Percentiles rank a stretch among this genome's conserved stretches.
These are phyloP conservation scores for Ceratocystis colombiana DNA, from an alignment of 2,329 filamentous ascomycete species.

Conservation along the genomic window DNA sequence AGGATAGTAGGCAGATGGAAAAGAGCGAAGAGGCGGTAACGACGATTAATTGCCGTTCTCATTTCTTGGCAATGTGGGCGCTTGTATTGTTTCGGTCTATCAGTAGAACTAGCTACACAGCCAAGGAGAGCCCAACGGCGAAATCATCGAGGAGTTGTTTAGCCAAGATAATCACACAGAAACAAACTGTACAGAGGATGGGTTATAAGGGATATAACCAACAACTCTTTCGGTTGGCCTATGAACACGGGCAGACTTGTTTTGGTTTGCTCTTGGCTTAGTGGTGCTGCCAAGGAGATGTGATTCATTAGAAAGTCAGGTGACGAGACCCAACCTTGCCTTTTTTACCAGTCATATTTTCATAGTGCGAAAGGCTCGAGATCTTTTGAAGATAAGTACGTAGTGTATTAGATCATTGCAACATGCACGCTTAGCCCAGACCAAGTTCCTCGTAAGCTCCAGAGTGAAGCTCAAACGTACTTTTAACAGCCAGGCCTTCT, in stretches of 20 bases:
- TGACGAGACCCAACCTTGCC: constrained; percentile 7
- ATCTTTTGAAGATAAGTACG: no score
- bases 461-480: neutral
- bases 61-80: neutral
- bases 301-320: constrained; percentile 1
- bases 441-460: no score
- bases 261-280: constrained; percentile 5
- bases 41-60: neutral
- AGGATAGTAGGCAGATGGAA: neutral
- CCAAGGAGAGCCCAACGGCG: neutral
- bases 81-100: neutral
- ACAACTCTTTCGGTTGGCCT: neutral
- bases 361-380: neutral
- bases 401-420: no score
- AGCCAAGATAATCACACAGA: constrained; percentile 1
- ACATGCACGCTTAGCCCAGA: no score
- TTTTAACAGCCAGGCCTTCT: neutral
- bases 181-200: neutral
- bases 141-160: constrained; percentile 7
- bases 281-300: neutral
- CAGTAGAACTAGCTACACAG: neutral
- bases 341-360: neutral
- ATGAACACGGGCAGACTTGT: neutral
- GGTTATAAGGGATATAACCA: neutral
- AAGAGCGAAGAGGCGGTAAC: neutral